Evolutionary conservation across 2,329 filamentous ascomycete species (phyloP).

Genomic region (Camillea tinctor): DNA sequence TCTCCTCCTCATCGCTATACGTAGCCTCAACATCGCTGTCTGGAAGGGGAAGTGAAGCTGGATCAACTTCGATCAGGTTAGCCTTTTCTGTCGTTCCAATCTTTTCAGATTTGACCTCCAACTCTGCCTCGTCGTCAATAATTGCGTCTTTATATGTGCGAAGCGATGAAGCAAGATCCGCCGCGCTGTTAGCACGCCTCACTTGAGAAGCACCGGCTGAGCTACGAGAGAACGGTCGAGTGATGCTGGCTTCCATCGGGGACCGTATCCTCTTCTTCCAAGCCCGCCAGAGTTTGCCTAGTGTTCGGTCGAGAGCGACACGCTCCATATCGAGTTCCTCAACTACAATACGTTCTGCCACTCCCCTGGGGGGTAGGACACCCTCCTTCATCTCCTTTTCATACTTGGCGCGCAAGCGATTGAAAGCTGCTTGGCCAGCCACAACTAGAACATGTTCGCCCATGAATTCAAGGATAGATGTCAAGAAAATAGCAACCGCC

Average conservation of each 20-base stretch:
- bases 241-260: conserved; percentile 46
- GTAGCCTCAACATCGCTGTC: conserved; percentile 63
- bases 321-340: conserved; percentile 92
- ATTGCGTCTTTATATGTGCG: conserved; percentile 25
- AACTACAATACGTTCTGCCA: conserved; percentile 70
- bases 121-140: conserved; percentile 23
- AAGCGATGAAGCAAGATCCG: conserved; percentile 41
- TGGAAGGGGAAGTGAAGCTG: conserved; percentile 67
- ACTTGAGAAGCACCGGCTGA: conserved; percentile 38
- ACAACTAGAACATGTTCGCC: conserved; percentile 89
- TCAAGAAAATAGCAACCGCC: conserved; percentile 91
- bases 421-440: conserved; percentile 79
- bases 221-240: conserved; percentile 50
- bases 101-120: not conserved
- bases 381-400: conserved; percentile 59
- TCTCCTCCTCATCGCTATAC: conserved; percentile 62
- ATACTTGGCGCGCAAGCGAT: conserved; percentile 59
- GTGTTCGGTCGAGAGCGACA: conserved; percentile 81
- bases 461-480: conserved; percentile 90
- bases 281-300: conserved; percentile 88
- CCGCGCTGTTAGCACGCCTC: conserved; percentile 38
- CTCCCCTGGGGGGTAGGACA: conserved; percentile 43
- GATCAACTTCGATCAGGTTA: conserved; percentile 33
- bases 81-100: not conserved
- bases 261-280: conserved; percentile 86